Conservation (phyloP, 306 rosid genomes). For the Medicago ruthenica region DNA sequence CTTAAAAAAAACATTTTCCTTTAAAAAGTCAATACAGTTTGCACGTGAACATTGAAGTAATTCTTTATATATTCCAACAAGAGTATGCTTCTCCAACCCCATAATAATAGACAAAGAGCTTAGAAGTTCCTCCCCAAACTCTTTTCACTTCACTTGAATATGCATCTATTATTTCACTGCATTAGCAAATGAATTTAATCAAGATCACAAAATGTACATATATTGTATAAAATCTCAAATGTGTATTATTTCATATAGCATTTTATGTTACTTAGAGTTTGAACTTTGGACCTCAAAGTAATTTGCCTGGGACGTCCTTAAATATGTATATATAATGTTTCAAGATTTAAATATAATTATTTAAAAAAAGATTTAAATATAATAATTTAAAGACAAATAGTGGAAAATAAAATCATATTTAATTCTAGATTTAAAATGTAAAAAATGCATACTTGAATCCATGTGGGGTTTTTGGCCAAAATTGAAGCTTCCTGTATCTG, state of each 20-base stretch:
- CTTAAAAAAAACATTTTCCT: no score
- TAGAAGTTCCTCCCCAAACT: conserved; percentile 43
- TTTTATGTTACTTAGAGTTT: no score
- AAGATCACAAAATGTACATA: background rate
- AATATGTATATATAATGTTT: no score
- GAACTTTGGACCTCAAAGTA: no score
- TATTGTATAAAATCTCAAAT: no score
- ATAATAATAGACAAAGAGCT: conserved; percentile 41
- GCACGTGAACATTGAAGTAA: conserved; percentile 22
- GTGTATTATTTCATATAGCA: no score
- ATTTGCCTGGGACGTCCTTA: no score
- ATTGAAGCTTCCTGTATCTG: conserved; percentile 16
- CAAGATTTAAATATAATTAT: no score
- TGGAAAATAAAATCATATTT: background rate
- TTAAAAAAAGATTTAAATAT: no score
- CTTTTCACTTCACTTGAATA: conserved; percentile 46
- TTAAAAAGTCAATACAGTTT: conserved; percentile 30
- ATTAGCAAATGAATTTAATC: background rate
- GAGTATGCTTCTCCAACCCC: conserved; percentile 44
- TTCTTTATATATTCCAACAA: no score
- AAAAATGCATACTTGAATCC: conserved; percentile 37
- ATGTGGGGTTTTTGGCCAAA: conserved; percentile 52
- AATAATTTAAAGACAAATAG: no score
- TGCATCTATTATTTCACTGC: conserved; percentile 46
- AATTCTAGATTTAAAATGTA: background rate